phyloP scores from a whole-genome alignment of 495 filamentous ascomycete genomes.

The Penicillium turbatum region DNA sequence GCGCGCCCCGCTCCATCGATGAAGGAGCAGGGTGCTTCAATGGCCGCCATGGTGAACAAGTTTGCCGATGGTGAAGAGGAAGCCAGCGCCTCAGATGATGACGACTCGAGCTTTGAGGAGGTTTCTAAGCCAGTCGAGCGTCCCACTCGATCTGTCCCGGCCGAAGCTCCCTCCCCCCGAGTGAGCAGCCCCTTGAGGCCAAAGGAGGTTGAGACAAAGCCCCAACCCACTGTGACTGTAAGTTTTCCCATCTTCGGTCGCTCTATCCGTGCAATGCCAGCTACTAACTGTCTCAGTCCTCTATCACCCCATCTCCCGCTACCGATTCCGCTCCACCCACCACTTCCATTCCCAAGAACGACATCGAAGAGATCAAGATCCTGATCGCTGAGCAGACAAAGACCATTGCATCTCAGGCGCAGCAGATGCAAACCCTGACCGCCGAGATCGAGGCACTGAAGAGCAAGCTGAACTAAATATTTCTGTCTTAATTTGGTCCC shows the following conservation, averaged over 20 bases:
- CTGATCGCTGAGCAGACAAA: constrained; percentile 44
- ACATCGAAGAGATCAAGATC: constrained; percentile 44
- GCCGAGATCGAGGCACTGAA: constrained; percentile 46
- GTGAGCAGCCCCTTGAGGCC: constrained; percentile 36
- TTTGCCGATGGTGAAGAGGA: constrained; percentile 72
- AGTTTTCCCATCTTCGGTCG: neutral
- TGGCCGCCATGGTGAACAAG: constrained; percentile 77
- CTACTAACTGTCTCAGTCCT: constrained; percentile 22
- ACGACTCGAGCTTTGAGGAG: constrained; percentile 79
- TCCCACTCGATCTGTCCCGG: constrained; percentile 22
- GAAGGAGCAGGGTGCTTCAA: constrained; percentile 78
- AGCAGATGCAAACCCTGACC: constrained; percentile 42
- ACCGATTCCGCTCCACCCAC: constrained; percentile 19
- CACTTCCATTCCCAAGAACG: constrained; percentile 27
- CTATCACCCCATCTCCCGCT: constrained; percentile 18
- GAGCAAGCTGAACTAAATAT: constrained; percentile 36
- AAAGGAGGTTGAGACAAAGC: constrained; percentile 31
- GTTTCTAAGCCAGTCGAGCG: constrained; percentile 62
- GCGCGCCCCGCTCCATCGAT: constrained; percentile 60
- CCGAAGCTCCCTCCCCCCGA: constrained; percentile 27
- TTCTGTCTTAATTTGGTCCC: neutral
- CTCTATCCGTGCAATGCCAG: neutral
- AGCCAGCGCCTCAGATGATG: constrained; percentile 53
- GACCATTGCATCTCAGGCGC: constrained; percentile 41
- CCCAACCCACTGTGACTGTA: constrained; percentile 3